Percentiles rank a stretch among this genome's conserved stretches.
Evolutionary conservation across 176 grass and related monocot genomes (phyloP).

Genomic region (Canna indica): DNA sequence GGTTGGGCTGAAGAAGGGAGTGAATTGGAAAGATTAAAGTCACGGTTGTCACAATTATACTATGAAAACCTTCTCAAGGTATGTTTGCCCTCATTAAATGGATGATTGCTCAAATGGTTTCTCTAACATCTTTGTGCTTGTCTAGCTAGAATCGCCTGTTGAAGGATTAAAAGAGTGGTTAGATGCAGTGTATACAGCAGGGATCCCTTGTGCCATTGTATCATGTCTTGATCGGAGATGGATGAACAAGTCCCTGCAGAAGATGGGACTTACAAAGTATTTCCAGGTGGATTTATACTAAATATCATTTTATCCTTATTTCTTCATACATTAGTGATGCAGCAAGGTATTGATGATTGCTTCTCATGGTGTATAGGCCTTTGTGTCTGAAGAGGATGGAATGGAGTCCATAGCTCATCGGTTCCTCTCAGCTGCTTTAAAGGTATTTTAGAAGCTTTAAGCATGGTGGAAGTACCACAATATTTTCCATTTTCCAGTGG

Average conservation of each 20-base stretch:
- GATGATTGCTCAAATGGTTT: not conserved
- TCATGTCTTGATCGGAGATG: constrained; percentile 74
- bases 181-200: constrained; percentile 73
- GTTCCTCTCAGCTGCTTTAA: constrained; percentile 89
- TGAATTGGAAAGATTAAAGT: constrained; percentile 78
- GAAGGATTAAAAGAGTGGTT: constrained; percentile 86
- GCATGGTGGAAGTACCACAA: not conserved
- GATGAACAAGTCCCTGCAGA: constrained; percentile 70
- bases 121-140: not conserved
- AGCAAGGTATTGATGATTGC: not conserved
- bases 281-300: constrained; percentile 45
- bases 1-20: constrained; percentile 64
- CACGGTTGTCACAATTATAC: constrained; percentile 61
- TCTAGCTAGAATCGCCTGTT: constrained; percentile 70
- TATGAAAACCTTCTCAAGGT: constrained; percentile 82
- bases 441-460: constrained; percentile 31
- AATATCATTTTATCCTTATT: not conserved
- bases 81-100: not conserved
- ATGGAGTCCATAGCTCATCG: constrained; percentile 97
- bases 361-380: constrained; percentile 34
- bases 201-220: constrained; percentile 79
- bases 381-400: constrained; percentile 84
- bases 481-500: not conserved
- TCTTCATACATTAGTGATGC: not conserved
- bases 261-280: constrained; percentile 73